A percentile compares a stretch with the other conserved stretches of the same genome.
Evolutionary conservation across 1,139 yeast species (phyloP).

Genomic region (Pneumocystis jirovecii): DNA sequence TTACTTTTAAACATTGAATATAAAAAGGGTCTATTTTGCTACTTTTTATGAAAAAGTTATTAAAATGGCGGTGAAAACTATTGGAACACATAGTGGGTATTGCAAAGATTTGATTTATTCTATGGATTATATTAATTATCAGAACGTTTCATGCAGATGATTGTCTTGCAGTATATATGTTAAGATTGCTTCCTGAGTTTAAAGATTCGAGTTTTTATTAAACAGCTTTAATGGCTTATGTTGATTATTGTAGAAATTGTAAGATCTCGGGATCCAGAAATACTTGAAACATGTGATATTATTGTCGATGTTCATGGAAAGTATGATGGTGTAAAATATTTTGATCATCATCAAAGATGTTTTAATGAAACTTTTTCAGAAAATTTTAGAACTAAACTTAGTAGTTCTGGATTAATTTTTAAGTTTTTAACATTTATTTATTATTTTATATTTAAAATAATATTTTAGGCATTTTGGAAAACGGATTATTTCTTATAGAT

Average conservation of each 20-base stretch:
- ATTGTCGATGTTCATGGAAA: conserved; percentile 94
- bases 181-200: conserved; percentile 56
- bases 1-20: no score
- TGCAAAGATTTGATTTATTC: not conserved
- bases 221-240: not conserved
- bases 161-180: conserved; percentile 83
- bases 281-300: conserved; percentile 77
- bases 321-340: conserved; percentile 72
- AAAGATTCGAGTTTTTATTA: conserved; percentile 31
- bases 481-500: conserved; percentile 42
- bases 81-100: conserved; percentile 1
- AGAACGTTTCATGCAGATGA: conserved; percentile 97
- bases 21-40: not conserved
- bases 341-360: conserved; percentile 91
- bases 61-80: not conserved
- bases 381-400: conserved; percentile 49
- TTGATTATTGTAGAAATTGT: conserved; percentile 31
- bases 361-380: conserved; percentile 45
- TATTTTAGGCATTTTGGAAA: conserved; percentile 65
- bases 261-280: conserved; percentile 68
- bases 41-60: not conserved
- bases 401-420: conserved; percentile 87
- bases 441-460: not conserved
- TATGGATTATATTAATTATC: conserved; percentile 27
- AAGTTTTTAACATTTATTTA: conserved; percentile 8